Evolutionary conservation across 345 rosid genomes (phyloP), one percentile per base, ranked within the genome.

Genomic region (Gossypium raimondii): DNA sequence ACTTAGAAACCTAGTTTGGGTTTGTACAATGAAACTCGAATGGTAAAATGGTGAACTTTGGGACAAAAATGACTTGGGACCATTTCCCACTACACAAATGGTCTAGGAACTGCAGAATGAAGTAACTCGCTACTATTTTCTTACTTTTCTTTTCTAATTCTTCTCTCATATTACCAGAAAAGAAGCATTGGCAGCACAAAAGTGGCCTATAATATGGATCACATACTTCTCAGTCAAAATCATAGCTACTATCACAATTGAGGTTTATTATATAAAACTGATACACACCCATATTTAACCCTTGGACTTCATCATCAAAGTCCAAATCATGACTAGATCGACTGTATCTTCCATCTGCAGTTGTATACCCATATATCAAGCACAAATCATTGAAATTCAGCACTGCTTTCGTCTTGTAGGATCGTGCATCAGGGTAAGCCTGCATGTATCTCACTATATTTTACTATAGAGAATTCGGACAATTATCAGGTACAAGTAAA

Each of bases 311-410:
- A 82, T 89, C 93, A 18, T 91, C 94, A 78, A 88, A 79, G 81
- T 89, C 92, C 52, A 83, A 4, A 78, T 93, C 98, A 83, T 93
- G 97, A 78, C 95, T 91, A 70, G 98, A 93, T 72, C 85, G 84
- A 71, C 98, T 93, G 76, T 93, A 93, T 80, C 98, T 89, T 81
- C 98, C 98, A 82, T 91, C 98, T 0, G 98, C 98, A 73, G 82
- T 83, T 1, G 90, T 82, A 83, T 89, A 85, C 68, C 92, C 98
- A 85, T 83, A 89, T 72, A 91, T 86, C 69, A 85, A 77, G 78
- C 98, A 89, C 86, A 93, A 73, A 79, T 93, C 93, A 77, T 75
- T 81, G 77, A 91, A 89, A 81, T 91, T 86, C 76, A 79, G 77
- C 71, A 91, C 86, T 7, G 92, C 71, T 79, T 91, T 93, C 13